phyloP scores from a whole-genome alignment of 441 rosid genomes.

The Aleurites moluccanus region DNA sequence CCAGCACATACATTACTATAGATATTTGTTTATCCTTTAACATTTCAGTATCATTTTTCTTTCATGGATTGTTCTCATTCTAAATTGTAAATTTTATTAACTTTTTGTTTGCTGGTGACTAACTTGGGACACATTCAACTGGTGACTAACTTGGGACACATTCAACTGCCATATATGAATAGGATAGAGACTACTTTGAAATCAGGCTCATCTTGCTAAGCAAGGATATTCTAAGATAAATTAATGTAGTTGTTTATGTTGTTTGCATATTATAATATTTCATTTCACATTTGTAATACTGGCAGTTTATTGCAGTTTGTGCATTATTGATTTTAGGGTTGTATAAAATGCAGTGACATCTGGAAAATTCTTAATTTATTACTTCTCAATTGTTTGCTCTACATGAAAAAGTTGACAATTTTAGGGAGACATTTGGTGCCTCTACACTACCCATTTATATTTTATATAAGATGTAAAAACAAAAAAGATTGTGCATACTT shows the following conservation, averaged over 20 bases:
- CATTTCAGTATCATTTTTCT: neutral
- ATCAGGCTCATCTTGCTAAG: neutral
- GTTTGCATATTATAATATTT: neutral
- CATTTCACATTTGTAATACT: neutral
- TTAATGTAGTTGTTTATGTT: neutral
- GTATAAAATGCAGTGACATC: too few species aligned
- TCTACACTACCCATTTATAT: neutral
- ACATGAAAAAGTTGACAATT: too few species aligned
- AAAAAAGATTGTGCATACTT: neutral
- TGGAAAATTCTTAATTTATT: too few species aligned
- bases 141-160: neutral
- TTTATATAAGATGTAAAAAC: neutral
- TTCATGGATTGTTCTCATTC: neutral
- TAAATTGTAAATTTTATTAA: neutral
- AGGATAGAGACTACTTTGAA: neutral
- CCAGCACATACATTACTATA: neutral
- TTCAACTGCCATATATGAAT: neutral
- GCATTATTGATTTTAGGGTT: neutral
- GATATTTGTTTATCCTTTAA: neutral
- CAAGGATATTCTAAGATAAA: neutral
- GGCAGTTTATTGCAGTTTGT: neutral
- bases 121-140: neutral
- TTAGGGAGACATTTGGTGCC: neutral
- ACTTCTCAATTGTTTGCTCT: too few species aligned
- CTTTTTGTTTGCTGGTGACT: neutral